Evolutionary conservation across 2,329 filamentous ascomycete genomes (phyloP).

Genomic region (Colletotrichum costaricense): DNA sequence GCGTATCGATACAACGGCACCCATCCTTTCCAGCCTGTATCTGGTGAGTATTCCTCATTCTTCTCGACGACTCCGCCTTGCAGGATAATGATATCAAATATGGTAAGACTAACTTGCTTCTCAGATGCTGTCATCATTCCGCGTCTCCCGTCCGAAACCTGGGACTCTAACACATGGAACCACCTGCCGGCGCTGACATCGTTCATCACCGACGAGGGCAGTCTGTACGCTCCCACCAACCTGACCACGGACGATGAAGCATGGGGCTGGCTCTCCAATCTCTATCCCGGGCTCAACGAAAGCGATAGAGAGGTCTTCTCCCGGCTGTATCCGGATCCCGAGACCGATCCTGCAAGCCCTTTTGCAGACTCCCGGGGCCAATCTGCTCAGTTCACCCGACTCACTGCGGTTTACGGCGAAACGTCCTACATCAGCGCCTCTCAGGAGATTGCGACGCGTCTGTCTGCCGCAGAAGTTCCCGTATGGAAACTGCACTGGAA

Average conservation of each 20-base stretch:
- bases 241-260: slow-evolving; percentile 19
- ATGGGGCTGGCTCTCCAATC: slow-evolving; percentile 17
- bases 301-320: slow-evolving; percentile 2
- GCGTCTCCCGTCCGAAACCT: slow-evolving; percentile 11
- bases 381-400: slow-evolving; percentile 22
- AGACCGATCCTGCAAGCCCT: not conserved
- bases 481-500: slow-evolving; percentile 53
- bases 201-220: slow-evolving; percentile 21
- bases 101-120: not conserved
- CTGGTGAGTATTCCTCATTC: not conserved
- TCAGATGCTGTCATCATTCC: slow-evolving; percentile 13
- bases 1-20: slow-evolving; percentile 18
- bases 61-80: rapidly evolving
- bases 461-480: slow-evolving; percentile 34
- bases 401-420: slow-evolving; percentile 4
- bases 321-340: slow-evolving; percentile 14
- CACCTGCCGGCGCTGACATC: slow-evolving; percentile 1
- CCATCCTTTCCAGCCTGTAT: slow-evolving; percentile 24
- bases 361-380: slow-evolving; percentile 5
- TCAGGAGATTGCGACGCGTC: slow-evolving; percentile 5
- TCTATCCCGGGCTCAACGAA: slow-evolving; percentile 1
- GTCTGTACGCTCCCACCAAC: slow-evolving; percentile 19
- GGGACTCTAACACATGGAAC: slow-evolving; percentile 15
- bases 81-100: not conserved
- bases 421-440: slow-evolving; percentile 12